A percentile compares a stretch with the other conserved stretches of the same genome.
phyloP scores from a whole-genome alignment of 139 green algal genomes.

The Closterium sp. region DNA sequence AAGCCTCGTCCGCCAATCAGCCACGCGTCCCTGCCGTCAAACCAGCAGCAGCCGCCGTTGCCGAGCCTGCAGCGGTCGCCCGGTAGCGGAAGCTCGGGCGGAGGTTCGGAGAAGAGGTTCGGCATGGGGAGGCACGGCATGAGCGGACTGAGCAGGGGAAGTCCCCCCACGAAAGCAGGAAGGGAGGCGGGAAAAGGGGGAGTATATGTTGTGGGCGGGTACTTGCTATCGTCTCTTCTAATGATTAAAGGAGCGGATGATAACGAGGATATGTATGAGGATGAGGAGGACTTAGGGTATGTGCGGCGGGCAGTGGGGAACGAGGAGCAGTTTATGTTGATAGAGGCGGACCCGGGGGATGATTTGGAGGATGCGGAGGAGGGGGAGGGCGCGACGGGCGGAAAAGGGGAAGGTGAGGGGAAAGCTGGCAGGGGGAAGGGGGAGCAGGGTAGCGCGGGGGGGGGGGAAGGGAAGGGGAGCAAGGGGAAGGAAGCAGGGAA shows the following conservation, averaged over 20 bases:
- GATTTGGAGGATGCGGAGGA: conserved; percentile 1
- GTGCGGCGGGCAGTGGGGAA: conserved; percentile 22
- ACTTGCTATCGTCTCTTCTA: neutral
- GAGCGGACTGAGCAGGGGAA: neutral
- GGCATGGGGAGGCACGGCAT: neutral
- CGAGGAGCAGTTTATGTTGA: conserved; percentile 31
- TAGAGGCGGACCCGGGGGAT: conserved; percentile 28
- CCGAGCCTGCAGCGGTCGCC: neutral
- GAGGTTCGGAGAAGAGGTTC: neutral
- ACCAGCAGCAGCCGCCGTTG: neutral
- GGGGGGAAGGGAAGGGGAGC: neutral
- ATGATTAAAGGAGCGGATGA: neutral
- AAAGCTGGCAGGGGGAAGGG: neutral
- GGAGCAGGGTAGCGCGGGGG: neutral
- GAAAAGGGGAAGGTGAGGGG: neutral
- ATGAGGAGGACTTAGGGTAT: conserved; percentile 49
- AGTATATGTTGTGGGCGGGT: neutral
- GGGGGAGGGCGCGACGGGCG: neutral
- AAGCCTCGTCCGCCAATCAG: neutral
- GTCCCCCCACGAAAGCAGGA: neutral
- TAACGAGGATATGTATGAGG: conserved; percentile 30
- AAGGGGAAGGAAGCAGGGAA: conserved; percentile 6
- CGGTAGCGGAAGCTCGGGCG: neutral
- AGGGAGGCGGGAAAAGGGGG: neutral
- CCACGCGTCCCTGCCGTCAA: neutral